Base-by-base conservation (phyloP, 768 basidiomycete species). In the Agaricus blazei region DNA sequence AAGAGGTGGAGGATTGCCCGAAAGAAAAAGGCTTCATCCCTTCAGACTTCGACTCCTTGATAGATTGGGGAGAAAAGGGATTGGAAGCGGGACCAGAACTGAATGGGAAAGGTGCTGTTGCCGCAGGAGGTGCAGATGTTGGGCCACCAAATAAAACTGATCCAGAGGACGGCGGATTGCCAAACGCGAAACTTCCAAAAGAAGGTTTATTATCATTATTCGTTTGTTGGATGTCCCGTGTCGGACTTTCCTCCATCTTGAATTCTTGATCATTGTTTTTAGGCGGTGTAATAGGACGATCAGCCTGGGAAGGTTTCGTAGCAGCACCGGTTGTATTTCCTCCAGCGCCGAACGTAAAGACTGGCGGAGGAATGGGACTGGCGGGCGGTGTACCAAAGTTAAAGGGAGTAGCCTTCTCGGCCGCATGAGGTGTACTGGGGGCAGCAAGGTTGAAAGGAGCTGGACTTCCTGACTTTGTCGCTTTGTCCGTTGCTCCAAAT, bases 231-330 rank as follows among this genome's bases (percentile, higher is more conserved):
- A 81, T 70, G 8, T 85, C 85, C 56, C 87, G 76, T 2, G 80
- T 82, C 1, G 89, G 89, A 60, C 89, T 91, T 68, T 90, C 89
- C 40, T 91, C 89, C 89, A 91, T 91, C 54, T 70, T 80, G 60
- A 87, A 80, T 57, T 88, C 88, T 48, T 84, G 78, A 44, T 84
- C 85, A 34, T 74, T 72, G 54, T 75, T 81, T 63, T 72, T 77
- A 3, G 88, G 88, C 9, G 87, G 87, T 0, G 87, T 89, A 4
- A 73, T 69, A n/a, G 87, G 75, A 23, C 84, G 74, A 27, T 73
- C 67, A 11, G 71, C 65, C 1, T 70, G 61, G 26, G 72, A 49
- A 9, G 70, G 60, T 12, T 63, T 52, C 31, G 61, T 60, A 11
- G 75, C 55, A 31, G 70, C 58, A 34, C 81, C 83, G 41, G 75